phyloP scores from a whole-genome alignment of 108 stramenopile species.

The Cyclotella baltica region DNA sequence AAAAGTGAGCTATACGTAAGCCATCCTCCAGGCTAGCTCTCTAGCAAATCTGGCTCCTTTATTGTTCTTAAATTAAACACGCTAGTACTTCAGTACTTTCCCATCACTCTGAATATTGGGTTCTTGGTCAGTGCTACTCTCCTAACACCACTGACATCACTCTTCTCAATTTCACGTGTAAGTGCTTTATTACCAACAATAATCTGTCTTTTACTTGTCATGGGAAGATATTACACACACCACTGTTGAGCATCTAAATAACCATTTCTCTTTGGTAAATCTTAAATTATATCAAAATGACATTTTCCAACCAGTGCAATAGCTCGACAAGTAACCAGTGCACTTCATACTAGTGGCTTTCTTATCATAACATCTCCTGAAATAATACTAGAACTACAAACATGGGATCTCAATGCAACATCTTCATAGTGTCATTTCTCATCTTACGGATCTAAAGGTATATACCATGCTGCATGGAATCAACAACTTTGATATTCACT shows the following conservation, averaged over 20 bases:
- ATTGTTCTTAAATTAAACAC: too few species aligned
- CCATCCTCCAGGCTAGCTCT: too few species aligned
- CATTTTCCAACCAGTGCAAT: slow-evolving; percentile 30
- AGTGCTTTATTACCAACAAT: too few species aligned
- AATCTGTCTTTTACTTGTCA: too few species aligned
- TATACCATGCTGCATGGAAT: slow-evolving; percentile 62
- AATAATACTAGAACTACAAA: slow-evolving; percentile 53
- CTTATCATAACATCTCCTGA: slow-evolving; percentile 54
- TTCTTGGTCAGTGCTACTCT: too few species aligned
- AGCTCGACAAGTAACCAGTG: slow-evolving; percentile 31
- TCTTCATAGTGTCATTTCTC: slow-evolving; percentile 42
- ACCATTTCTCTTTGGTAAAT: slow-evolving; percentile 27
- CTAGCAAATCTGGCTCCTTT: too few species aligned
- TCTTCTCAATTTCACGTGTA: too few species aligned
- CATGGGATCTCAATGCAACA: slow-evolving; percentile 55
- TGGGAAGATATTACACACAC: too few species aligned
- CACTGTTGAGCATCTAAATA: not conserved
- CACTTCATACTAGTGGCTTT: slow-evolving; percentile 69
- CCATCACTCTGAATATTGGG: too few species aligned
- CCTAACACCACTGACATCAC: too few species aligned
- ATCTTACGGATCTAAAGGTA: slow-evolving; percentile 73
- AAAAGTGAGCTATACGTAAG: too few species aligned
- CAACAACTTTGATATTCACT: slow-evolving; percentile 17
- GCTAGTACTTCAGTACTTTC: too few species aligned
- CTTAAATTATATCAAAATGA: not conserved